These are phyloP conservation scores for Colletotrichum sp. DNA, from an alignment of 2,329 filamentous ascomycete species.

Conservation along the genomic window DNA sequence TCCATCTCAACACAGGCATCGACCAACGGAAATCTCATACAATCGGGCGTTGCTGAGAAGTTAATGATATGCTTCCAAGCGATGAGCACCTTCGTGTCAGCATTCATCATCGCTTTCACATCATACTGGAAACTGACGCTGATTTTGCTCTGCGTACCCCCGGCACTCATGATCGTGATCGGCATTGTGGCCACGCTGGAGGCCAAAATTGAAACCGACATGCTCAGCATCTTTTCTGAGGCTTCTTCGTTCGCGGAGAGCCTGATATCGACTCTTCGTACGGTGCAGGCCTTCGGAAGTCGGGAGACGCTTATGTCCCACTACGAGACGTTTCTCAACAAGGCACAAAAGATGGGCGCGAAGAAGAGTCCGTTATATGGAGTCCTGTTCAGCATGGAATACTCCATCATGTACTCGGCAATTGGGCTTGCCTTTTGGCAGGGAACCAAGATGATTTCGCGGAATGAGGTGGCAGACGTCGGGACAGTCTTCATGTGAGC, in stretches of 20 bases:
- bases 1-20: slow-evolving; percentile 46
- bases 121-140: slow-evolving; percentile 49
- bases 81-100: slow-evolving; percentile 38
- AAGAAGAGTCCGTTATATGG: slow-evolving; percentile 30
- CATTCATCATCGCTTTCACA: slow-evolving; percentile 41
- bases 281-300: slow-evolving; percentile 19
- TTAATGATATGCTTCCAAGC: slow-evolving; percentile 42
- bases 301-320: slow-evolving; percentile 2
- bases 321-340: not conserved
- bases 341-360: not conserved
- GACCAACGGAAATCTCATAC: slow-evolving; percentile 45
- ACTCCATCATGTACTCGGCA: slow-evolving; percentile 40
- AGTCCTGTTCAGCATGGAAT: slow-evolving; percentile 37
- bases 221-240: slow-evolving; percentile 28
- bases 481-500: slow-evolving; percentile 17
- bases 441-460: slow-evolving; percentile 41
- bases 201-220: slow-evolving; percentile 25
- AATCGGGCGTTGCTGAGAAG: slow-evolving; percentile 43
- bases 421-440: slow-evolving; percentile 25
- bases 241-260: slow-evolving; percentile 30
- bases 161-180: slow-evolving; percentile 10
- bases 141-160: slow-evolving; percentile 25
- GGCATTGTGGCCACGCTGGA: slow-evolving; percentile 27
- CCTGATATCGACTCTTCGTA: slow-evolving; percentile 16
- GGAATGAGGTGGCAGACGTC: slow-evolving; percentile 1